Conservation (phyloP, 306 rosid genomes). For the Rubus parviflorus region DNA sequence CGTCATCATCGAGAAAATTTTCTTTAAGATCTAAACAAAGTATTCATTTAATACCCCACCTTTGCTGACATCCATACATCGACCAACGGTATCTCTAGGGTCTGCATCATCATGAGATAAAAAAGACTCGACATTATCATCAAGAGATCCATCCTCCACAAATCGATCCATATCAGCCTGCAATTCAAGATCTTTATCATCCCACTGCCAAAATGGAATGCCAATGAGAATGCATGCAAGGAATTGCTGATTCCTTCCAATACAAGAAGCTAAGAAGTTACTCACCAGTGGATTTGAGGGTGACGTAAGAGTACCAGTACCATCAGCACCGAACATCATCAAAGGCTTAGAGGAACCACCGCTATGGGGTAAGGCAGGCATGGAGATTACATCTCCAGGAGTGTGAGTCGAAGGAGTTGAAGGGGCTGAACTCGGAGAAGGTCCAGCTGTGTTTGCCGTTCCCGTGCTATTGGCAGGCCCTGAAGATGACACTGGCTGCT, state of each 20-base stretch:
- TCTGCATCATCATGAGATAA: constrained; percentile 96
- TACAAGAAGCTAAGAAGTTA: constrained; percentile 27
- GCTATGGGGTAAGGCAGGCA: constrained; percentile 88
- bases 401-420: constrained; percentile 99
- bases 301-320: constrained; percentile 81
- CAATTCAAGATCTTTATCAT: constrained; percentile 99
- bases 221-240: constrained; percentile 77
- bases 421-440: constrained; percentile 98
- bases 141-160: constrained; percentile 94
- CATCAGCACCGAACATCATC: constrained; percentile 84
- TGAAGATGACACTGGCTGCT: constrained; percentile 94
- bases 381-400: constrained; percentile 93
- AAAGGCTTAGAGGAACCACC: constrained; percentile 87
- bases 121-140: constrained; percentile 95
- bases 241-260: constrained; percentile 51
- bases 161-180: constrained; percentile 99
- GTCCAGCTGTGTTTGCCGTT: constrained; percentile 95
- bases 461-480: constrained; percentile 99
- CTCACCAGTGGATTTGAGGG: constrained; percentile 96
- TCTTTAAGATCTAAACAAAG: neutral
- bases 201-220: constrained; percentile 98
- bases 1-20: constrained; percentile 17
- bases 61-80: constrained; percentile 97
- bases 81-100: constrained; percentile 89
- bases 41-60: constrained; percentile 54